These are phyloP conservation scores for Zea luxurians DNA, from an alignment of 176 grass and related monocot species.

Conservation along the genomic window DNA sequence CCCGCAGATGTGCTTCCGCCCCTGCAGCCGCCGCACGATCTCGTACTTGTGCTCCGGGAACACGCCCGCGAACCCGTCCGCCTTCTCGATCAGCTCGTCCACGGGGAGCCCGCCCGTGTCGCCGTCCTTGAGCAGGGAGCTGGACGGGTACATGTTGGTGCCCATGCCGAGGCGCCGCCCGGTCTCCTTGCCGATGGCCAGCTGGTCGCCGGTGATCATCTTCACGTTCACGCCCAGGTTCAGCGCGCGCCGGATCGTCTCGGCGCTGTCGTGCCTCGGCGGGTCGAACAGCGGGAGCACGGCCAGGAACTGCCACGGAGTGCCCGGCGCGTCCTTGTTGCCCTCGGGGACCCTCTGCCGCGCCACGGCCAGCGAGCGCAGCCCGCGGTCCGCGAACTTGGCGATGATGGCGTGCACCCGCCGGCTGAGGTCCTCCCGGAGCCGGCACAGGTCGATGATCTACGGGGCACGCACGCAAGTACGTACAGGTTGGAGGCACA, in stretches of 20 bases:
- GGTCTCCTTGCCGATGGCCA: constrained; percentile 90
- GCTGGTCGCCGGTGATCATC: constrained; percentile 92
- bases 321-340: constrained; percentile 54
- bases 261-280: constrained; percentile 70
- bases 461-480: background rate
- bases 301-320: constrained; percentile 76
- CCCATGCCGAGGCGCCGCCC: constrained; percentile 75
- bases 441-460: constrained; percentile 72
- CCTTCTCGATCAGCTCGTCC: constrained; percentile 84
- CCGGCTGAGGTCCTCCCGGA: constrained; percentile 41
- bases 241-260: constrained; percentile 70
- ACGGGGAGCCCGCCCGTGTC: constrained; percentile 51
- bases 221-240: constrained; percentile 87
- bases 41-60: constrained; percentile 99
- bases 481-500: too few species aligned
- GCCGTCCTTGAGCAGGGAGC: constrained; percentile 53
- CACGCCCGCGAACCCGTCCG: constrained; percentile 84
- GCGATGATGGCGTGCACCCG: constrained; percentile 58
- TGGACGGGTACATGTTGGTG: constrained; percentile 89
- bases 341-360: constrained; percentile 60
- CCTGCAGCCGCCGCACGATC: constrained; percentile 76
- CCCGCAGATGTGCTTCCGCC: constrained; percentile 76
- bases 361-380: constrained; percentile 60
- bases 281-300: constrained; percentile 80
- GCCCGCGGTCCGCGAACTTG: constrained; percentile 61